Evolutionary conservation across 192 early-diverging fungal genomes (phyloP).

Genomic region (Gigaspora rosea): DNA sequence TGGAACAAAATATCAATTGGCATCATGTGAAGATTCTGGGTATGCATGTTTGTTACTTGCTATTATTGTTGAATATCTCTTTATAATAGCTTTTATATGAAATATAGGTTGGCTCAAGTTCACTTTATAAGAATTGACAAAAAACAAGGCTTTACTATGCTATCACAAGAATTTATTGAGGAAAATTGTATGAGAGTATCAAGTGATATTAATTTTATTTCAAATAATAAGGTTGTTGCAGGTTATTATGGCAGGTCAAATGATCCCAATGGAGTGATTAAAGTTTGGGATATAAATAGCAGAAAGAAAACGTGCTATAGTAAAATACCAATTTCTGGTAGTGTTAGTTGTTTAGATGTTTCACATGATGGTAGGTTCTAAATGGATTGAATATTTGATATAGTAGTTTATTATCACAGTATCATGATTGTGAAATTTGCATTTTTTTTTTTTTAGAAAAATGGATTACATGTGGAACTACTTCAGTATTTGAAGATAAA

Average conservation of each 20-base stretch:
- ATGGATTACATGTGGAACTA: conserved; percentile 1
- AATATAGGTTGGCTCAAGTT: not conserved
- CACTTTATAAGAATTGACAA: not conserved
- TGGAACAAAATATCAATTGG: not conserved
- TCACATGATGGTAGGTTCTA: not conserved
- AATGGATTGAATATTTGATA: not conserved
- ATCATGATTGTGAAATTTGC: not conserved
- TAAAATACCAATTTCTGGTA: not conserved
- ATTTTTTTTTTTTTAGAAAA: not conserved
- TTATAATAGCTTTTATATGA: not conserved
- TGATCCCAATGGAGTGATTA: not conserved
- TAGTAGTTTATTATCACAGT: no score
- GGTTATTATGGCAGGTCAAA: not conserved
- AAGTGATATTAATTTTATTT: not conserved
- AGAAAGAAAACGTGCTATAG: not conserved
- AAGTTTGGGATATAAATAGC: not conserved
- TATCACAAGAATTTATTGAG: not conserved
- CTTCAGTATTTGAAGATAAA: not conserved
- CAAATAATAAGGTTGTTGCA: not conserved
- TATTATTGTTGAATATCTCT: not conserved
- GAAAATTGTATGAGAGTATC: not conserved
- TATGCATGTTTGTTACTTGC: not conserved
- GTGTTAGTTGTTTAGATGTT: not conserved
- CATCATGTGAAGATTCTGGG: not conserved
- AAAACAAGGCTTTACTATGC: not conserved